Conservation (phyloP, 1,284 basidiomycete species). For the Ceratobasidium sp. region DNA sequence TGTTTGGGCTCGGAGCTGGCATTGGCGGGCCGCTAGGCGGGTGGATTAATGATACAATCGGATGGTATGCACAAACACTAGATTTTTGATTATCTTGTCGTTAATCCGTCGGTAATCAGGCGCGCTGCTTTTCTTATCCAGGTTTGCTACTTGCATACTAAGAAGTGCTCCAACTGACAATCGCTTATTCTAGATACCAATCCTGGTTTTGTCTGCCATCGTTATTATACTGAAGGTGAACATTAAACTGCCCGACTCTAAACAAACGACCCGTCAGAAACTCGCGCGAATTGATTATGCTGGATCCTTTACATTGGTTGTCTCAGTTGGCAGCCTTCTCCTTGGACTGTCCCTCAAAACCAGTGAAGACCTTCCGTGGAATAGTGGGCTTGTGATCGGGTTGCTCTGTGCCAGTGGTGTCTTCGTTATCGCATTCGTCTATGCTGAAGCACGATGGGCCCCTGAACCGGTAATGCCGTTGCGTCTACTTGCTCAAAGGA, state of each 20-base stretch:
- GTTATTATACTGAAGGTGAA: slow-evolving; percentile 81
- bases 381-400: slow-evolving; percentile 74
- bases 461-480: slow-evolving; percentile 89
- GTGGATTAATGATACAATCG: slow-evolving; percentile 84
- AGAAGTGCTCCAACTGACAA: background rate
- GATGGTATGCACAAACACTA: slow-evolving; percentile 71
- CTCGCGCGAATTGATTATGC: slow-evolving; percentile 84
- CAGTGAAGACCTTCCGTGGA: slow-evolving; percentile 84
- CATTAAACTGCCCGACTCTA: slow-evolving; percentile 71
- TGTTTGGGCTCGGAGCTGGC: slow-evolving; percentile 81
- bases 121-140: slow-evolving; percentile 69
- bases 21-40: slow-evolving; percentile 93
- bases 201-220: slow-evolving; percentile 75
- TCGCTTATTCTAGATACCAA: slow-evolving; percentile 69
- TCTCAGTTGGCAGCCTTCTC: slow-evolving; percentile 78
- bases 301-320: slow-evolving; percentile 83
- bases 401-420: slow-evolving; percentile 71
- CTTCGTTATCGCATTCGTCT: slow-evolving; percentile 71
- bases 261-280: slow-evolving; percentile 71
- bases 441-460: slow-evolving; percentile 80
- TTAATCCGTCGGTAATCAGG: slow-evolving; percentile 52
- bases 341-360: slow-evolving; percentile 84
- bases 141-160: slow-evolving; percentile 58
- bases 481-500: slow-evolving; percentile 77
- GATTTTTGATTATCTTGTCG: background rate